Base-by-base conservation (phyloP, 31 red algal species). In the Porphyra umbilicalis region DNA sequence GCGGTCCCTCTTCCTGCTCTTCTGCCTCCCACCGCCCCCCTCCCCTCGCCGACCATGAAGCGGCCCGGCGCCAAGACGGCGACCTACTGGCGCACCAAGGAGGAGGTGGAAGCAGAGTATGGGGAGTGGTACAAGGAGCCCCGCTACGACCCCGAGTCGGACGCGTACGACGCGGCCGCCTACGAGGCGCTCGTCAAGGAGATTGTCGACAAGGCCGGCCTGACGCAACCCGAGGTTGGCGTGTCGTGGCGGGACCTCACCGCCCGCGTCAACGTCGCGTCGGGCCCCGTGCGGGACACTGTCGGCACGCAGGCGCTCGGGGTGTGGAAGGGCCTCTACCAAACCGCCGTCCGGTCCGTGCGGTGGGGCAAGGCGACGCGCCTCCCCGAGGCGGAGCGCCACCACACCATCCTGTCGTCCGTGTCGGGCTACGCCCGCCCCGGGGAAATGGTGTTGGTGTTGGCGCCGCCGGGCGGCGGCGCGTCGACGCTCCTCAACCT, bases 381-480 rank as follows among this genome's bases (percentile, higher is more conserved):
- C 0, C 44, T 79, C 7, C 14, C 75, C 77, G 29, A n/a, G 15
- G 57, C 30, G n/a, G 83, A 75, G 1, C 36, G 36, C 13, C 34
- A 87, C 36, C 42, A 35, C 57, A 90, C 44, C 39, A 87, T 90
- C 32, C 38, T 90, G 9, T 75, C 75, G 34, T 15, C 36, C 33
- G 82, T 85, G 5, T 87, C 89, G 31, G 87, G 79, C 13, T 83
- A 90, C 74, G 68, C 79, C 38, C 81, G 77, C 20, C 82, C 88
- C 36, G 91, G 94, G 1, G 84, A 94, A 76, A 90, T 93, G 91
- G 83, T 92, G 76, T 76, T 97, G 34, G 89, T 97, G 8, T 39
- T 93, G 13, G 90, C 88, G 35, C 91, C 94, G 32, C 92, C 94
- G 8, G 94, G 94, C 32, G 90, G 79, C 79, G 91, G 94, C 13